phyloP scores from a whole-genome alignment of 257 asterid genomes.

The Buddleja alternifolia region DNA sequence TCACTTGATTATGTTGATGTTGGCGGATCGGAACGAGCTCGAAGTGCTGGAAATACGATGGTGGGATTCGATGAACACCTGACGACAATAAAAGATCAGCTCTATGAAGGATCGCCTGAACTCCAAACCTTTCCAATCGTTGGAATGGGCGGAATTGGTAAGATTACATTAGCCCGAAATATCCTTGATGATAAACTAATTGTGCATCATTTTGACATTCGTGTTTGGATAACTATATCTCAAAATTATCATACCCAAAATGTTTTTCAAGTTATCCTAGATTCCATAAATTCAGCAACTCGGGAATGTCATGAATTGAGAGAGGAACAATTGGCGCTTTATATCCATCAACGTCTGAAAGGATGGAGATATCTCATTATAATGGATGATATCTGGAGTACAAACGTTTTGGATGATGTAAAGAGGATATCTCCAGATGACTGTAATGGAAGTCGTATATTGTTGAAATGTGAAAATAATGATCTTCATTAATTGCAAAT shows the following conservation, averaged over 20 bases:
- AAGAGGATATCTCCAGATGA: conserved; percentile 14
- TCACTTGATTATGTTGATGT: background rate
- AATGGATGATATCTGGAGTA: conserved; percentile 25
- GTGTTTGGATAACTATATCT: conserved; percentile 20
- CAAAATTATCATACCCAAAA: background rate
- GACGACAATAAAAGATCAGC: background rate
- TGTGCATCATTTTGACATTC: conserved; percentile 18
- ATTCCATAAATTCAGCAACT: background rate
- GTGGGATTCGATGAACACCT: background rate
- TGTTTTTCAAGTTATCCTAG: background rate
- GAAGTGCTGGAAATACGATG: too few species aligned
- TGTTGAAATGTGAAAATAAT: too few species aligned
- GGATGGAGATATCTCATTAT: conserved; percentile 14
- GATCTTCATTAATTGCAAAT: too few species aligned
- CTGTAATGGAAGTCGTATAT: background rate
- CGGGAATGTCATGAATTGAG: background rate
- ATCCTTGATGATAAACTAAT: background rate
- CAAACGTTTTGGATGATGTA: conserved; percentile 15
- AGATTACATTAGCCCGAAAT: conserved; percentile 29
- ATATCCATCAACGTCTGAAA: background rate
- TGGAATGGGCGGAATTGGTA: conserved; percentile 40
- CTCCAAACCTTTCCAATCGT: conserved; percentile 25
- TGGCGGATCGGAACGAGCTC: background rate
- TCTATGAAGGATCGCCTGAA: background rate
- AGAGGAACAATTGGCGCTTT: background rate